Evolutionary conservation across 2,329 filamentous ascomycete species (phyloP).

Genomic region (Ceratocystis ficicola): DNA sequence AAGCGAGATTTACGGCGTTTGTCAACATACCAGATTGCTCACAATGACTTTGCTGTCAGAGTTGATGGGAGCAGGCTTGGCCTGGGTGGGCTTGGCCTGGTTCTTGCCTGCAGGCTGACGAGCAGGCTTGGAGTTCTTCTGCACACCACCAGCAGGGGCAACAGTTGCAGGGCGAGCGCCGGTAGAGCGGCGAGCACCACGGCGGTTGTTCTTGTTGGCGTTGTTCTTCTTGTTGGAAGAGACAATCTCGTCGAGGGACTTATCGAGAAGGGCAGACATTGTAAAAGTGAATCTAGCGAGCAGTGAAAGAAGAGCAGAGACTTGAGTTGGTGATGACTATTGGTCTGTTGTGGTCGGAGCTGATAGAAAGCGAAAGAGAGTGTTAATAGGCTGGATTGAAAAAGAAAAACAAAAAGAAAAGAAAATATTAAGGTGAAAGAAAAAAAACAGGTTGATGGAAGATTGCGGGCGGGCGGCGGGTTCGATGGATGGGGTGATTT

Average conservation of each 20-base stretch:
- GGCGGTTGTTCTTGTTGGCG: slow-evolving; percentile 44
- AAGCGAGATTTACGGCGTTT: not conserved
- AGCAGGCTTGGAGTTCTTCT: slow-evolving; percentile 57
- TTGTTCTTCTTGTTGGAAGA: slow-evolving; percentile 55
- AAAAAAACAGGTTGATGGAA: slow-evolving; percentile 4
- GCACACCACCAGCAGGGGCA: slow-evolving; percentile 72
- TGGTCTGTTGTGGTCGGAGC: not conserved
- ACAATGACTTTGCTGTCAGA: slow-evolving; percentile 95
- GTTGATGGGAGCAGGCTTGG: slow-evolving; percentile 47
- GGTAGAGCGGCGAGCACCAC: slow-evolving; percentile 39
- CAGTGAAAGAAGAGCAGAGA: slow-evolving; percentile 19
- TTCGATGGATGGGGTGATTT: slow-evolving; percentile 14
- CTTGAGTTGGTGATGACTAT: not conserved
- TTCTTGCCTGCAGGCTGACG: slow-evolving; percentile 43
- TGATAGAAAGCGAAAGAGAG: slow-evolving; percentile 6
- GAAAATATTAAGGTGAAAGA: slow-evolving; percentile 2
- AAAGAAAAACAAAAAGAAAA: slow-evolving; percentile 17
- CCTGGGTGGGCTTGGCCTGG: slow-evolving; percentile 35
- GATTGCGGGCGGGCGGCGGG: slow-evolving; percentile 17
- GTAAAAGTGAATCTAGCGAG: slow-evolving; percentile 29
- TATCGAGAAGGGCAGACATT: slow-evolving; percentile 92
- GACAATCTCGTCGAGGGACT: slow-evolving; percentile 95
- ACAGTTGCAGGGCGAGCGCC: slow-evolving; percentile 42
- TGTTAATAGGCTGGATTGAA: slow-evolving; percentile 15
- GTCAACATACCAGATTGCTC: slow-evolving; percentile 76